Evolutionary conservation across 208 protist genomes (phyloP).

Genomic region (Trypanosoma scelopori): DNA sequence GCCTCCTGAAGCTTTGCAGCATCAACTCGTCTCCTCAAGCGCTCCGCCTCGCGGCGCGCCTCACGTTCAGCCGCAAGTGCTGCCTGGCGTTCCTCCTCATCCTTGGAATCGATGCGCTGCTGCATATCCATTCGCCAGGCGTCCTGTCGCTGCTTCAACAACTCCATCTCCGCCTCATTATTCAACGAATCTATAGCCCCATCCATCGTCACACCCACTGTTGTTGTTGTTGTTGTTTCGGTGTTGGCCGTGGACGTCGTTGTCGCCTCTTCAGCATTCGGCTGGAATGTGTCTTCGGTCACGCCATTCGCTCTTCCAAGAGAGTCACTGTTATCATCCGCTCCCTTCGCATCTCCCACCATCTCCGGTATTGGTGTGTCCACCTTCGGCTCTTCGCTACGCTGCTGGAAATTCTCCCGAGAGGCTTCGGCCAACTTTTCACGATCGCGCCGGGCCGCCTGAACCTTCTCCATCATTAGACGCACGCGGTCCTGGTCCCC

Average conservation of each 20-base stretch:
- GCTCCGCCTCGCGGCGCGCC: slow-evolving; percentile 30
- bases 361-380: not conserved
- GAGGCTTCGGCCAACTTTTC: slow-evolving; percentile 29
- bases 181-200: not conserved
- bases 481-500: slow-evolving; percentile 33
- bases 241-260: not conserved
- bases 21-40: slow-evolving; percentile 27
- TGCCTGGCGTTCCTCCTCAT: slow-evolving; percentile 30
- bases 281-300: not conserved
- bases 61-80: slow-evolving; percentile 26
- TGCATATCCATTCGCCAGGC: slow-evolving; percentile 59
- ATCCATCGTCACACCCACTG: not conserved
- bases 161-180: slow-evolving; percentile 23
- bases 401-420: not conserved
- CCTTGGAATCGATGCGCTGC: slow-evolving; percentile 37
- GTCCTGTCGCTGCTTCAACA: slow-evolving; percentile 56
- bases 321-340: slow-evolving; percentile 24
- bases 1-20: slow-evolving; percentile 50
- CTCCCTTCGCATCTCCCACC: not conserved
- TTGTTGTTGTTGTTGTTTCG: not conserved
- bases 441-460: slow-evolving; percentile 40
- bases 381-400: no score
- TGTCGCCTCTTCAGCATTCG: not conserved
- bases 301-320: slow-evolving; percentile 10
- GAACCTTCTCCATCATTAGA: slow-evolving; percentile 54